phyloP scores from a whole-genome alignment of 2,329 filamentous ascomycete species.

The Tolypocladium amazonense region DNA sequence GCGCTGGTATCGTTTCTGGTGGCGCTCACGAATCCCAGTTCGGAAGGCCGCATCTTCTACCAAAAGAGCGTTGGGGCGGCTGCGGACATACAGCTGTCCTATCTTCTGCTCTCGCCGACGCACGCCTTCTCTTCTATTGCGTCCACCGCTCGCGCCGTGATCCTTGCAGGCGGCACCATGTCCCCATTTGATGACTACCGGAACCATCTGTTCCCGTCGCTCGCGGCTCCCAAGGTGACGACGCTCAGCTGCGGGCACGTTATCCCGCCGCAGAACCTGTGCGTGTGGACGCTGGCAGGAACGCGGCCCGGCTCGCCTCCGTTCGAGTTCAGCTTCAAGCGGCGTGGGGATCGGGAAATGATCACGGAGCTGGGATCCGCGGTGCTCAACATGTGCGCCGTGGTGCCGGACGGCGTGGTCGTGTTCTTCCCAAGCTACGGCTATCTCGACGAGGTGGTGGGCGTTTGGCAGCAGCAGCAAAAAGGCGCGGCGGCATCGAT shows the following conservation, averaged over 20 bases:
- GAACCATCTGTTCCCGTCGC: conserved; percentile 71
- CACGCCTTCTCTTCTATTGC: conserved; percentile 86
- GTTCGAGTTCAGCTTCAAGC: conserved; percentile 85
- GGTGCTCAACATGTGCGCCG: conserved; percentile 58
- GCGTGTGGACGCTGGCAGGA: conserved; percentile 59
- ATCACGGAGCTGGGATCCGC: conserved; percentile 65
- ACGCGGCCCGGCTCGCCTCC: conserved; percentile 29
- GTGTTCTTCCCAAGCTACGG: conserved; percentile 94
- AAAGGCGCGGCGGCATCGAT: conserved; percentile 25
- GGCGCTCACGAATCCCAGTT: conserved; percentile 76
- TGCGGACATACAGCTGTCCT: conserved; percentile 56
- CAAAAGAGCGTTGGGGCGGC: conserved; percentile 29
- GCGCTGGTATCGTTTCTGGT: conserved; percentile 54
- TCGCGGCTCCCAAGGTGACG: conserved; percentile 51
- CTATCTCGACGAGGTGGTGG: conserved; percentile 68
- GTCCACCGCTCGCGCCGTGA: conserved; percentile 71
- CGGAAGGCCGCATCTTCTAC: conserved; percentile 56
- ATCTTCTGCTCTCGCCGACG: conserved; percentile 82
- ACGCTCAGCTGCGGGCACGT: conserved; percentile 93
- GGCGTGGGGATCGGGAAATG: conserved; percentile 57
- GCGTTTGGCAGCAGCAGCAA: conserved; percentile 43
- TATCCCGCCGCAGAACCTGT: conserved; percentile 71
- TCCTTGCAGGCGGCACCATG: conserved; percentile 94
- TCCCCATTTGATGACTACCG: conserved; percentile 90
- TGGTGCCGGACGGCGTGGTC: conserved; percentile 81